These are phyloP conservation scores for Catunica adiposa DNA, from an alignment of 2,329 filamentous ascomycete genomes.

Conservation along the genomic window DNA sequence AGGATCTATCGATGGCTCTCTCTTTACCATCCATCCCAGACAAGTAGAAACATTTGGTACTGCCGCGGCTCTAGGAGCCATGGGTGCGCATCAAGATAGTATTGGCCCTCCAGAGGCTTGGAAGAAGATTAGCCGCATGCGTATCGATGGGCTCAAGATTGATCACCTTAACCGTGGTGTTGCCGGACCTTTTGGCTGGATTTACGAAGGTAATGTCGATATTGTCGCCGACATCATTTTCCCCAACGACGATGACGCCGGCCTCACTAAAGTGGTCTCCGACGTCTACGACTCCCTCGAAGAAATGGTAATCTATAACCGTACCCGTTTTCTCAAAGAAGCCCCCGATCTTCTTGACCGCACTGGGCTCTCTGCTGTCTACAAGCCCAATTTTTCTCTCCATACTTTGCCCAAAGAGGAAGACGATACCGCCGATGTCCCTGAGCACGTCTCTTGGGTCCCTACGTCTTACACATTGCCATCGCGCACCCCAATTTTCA, in stretches of 20 bases:
- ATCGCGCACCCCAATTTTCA: conserved; percentile 7
- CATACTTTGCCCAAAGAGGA: conserved; percentile 4
- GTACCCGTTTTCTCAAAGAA: conserved; percentile 19
- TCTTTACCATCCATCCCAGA: conserved; percentile 92
- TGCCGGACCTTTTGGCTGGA: conserved; percentile 91
- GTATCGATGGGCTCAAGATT: conserved; percentile 86
- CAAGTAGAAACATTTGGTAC: conserved; percentile 47
- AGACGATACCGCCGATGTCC: not conserved
- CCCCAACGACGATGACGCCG: conserved; percentile 71
- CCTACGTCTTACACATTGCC: conserved; percentile 12
- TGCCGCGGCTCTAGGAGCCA: conserved; percentile 10
- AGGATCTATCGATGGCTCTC: conserved; percentile 82
- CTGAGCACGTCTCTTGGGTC: conserved; percentile 9
- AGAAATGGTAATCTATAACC: conserved; percentile 70
- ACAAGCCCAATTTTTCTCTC: conserved; percentile 11
- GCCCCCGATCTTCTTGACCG: conserved; percentile 13
- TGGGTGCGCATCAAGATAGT: conserved; percentile 24
- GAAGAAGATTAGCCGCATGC: conserved; percentile 89
- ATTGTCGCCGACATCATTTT: conserved; percentile 94
- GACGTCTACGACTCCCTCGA: conserved; percentile 95
- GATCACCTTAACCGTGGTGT: conserved; percentile 91
- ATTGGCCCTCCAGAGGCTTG: conserved; percentile 52
- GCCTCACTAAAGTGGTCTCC: conserved; percentile 85
- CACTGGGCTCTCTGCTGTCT: conserved; percentile 13
- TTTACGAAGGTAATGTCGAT: conserved; percentile 90